Percentiles rank a stretch among this genome's conserved stretches.
Conservation (phyloP, 495 filamentous ascomycete genomes). For the Neurospora sp. region DNA sequence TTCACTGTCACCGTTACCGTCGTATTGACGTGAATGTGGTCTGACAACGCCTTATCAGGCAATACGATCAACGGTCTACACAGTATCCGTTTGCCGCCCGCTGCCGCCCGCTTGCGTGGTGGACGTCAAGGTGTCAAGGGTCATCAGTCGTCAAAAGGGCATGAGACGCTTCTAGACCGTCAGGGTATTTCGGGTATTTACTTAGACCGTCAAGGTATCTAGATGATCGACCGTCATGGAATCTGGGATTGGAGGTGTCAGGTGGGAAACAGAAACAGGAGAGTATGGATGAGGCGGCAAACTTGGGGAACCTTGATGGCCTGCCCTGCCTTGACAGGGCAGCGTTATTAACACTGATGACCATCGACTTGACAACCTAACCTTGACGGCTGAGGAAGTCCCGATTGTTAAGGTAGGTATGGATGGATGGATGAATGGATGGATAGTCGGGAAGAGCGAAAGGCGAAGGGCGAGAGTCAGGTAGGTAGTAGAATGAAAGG, state of each 20-base stretch:
- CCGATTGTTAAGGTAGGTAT: background rate
- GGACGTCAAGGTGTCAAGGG: background rate
- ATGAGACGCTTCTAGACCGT: background rate
- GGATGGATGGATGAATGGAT: too few species aligned
- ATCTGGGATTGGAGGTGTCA: too few species aligned
- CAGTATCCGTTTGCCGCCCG: background rate
- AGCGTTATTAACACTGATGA: background rate
- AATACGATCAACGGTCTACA: background rate
- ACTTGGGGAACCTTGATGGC: background rate
- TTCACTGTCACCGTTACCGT: background rate
- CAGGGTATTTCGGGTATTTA: too few species aligned
- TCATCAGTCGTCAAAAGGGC: too few species aligned
- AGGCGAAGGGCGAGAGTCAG: too few species aligned
- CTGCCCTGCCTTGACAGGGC: background rate
- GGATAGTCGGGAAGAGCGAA: too few species aligned
- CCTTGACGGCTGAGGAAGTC: background rate
- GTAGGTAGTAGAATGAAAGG: too few species aligned
- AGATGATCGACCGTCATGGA: background rate
- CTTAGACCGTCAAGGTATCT: background rate
- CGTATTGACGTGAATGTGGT: background rate
- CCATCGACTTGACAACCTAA: too few species aligned
- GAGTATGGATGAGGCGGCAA: background rate
- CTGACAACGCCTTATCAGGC: background rate
- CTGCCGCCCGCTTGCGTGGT: background rate
- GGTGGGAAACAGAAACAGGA: background rate